Conservation (phyloP, 495 filamentous ascomycete species). For the Xylaria flabelliformis region DNA sequence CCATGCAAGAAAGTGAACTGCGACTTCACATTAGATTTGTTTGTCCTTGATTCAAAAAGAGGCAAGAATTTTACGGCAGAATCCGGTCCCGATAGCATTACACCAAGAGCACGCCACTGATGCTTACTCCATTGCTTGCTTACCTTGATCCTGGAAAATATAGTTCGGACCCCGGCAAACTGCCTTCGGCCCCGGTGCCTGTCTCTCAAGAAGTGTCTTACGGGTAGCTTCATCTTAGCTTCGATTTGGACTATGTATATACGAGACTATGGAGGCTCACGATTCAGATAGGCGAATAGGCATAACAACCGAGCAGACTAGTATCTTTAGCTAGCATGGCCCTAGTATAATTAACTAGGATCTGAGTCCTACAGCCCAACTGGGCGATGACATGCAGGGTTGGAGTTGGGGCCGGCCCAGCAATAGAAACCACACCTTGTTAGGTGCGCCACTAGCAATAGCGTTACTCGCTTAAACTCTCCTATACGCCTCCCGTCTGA, state of each 20-base stretch:
- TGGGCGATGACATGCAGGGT: constrained; percentile 6
- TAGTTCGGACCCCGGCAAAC: background rate
- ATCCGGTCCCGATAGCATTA: background rate
- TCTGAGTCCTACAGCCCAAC: background rate
- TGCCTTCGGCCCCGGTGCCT: no score
- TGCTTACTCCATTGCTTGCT: constrained; percentile 7
- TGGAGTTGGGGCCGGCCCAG: background rate
- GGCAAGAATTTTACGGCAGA: background rate
- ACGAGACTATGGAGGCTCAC: background rate
- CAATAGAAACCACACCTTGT: background rate
- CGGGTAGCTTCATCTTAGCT: background rate
- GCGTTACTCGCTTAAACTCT: background rate
- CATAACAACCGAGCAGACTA: background rate
- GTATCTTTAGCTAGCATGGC: background rate
- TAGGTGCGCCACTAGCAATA: constrained; percentile 12
- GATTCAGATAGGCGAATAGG: background rate
- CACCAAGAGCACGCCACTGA: background rate
- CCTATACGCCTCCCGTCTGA: background rate
- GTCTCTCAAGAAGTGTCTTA: background rate
- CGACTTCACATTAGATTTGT: background rate
- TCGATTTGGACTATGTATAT: background rate
- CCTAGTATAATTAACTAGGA: background rate
- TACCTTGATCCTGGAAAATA: background rate
- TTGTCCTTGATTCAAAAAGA: background rate
- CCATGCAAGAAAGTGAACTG: background rate